Conservation (phyloP, 2,329 filamentous ascomycete species). For the Aspergillus neotritici region DNA sequence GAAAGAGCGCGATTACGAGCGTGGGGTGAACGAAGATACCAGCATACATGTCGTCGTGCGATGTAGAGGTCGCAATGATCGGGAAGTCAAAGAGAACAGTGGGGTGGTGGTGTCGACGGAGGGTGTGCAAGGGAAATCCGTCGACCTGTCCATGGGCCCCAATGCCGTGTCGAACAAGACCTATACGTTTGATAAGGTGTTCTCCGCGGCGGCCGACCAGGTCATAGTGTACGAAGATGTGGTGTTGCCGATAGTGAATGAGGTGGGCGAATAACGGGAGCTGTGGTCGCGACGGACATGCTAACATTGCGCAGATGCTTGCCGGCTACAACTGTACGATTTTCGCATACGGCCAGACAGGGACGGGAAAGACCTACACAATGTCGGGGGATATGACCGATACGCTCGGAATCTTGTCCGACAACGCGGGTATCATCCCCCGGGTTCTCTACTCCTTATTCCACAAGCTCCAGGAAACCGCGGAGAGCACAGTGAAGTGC, state of each 20-base stretch:
- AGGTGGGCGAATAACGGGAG: conserved; percentile 53
- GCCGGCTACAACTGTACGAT: conserved; percentile 96
- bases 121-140: conserved; percentile 75
- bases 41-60: conserved; percentile 98
- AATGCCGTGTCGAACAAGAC: conserved; percentile 92
- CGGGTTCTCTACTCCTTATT: conserved; percentile 84
- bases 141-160: conserved; percentile 87
- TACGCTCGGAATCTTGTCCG: conserved; percentile 75
- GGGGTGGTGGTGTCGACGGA: conserved; percentile 85
- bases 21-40: conserved; percentile 68
- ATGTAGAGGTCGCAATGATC: conserved; percentile 85
- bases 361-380: conserved; percentile 97
- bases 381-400: conserved; percentile 98
- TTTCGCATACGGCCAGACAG: conserved; percentile 96
- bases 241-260: conserved; percentile 84
- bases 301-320: conserved; percentile 61
- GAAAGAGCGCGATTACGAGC: conserved; percentile 79
- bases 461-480: conserved; percentile 68
- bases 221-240: conserved; percentile 92
- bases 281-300: background rate
- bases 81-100: conserved; percentile 90
- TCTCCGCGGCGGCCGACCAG: conserved; percentile 90
- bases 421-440: conserved; percentile 91
- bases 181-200: conserved; percentile 95
- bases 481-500: conserved; percentile 85